Evolutionary conservation across 129 eudicot species (phyloP).

Genomic region (Flaveria sonorensis): DNA sequence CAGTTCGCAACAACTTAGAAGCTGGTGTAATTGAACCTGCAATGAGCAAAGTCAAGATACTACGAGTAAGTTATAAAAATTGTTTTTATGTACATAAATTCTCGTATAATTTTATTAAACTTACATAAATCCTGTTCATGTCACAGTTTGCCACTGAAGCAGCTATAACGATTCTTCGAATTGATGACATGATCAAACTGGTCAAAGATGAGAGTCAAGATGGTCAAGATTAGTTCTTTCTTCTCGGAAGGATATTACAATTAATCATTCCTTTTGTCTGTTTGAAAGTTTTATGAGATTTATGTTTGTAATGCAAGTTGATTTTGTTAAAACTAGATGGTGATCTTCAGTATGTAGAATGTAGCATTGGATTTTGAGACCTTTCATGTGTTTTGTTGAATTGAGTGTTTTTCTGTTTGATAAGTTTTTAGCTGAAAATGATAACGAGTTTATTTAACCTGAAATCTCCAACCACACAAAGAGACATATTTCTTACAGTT

Average conservation of each 20-base stretch:
- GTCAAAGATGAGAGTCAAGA: slow-evolving; percentile 86
- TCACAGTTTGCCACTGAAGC: slow-evolving; percentile 97
- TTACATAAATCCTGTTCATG: neutral
- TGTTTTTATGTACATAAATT: neutral
- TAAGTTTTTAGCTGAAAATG: neutral
- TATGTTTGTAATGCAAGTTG: slow-evolving; percentile 20
- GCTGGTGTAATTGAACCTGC: slow-evolving; percentile 99
- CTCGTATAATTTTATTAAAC: no score
- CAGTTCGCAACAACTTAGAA: slow-evolving; percentile 84
- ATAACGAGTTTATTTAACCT: neutral
- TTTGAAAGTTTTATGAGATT: slow-evolving; percentile 30
- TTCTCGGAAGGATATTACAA: neutral
- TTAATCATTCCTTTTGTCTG: neutral
- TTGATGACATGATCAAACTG: slow-evolving; percentile 91
- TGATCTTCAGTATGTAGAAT: slow-evolving; percentile 7
- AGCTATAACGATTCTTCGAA: slow-evolving; percentile 91
- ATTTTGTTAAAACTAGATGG: slow-evolving; percentile 25
- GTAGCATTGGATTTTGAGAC: slow-evolving; percentile 22
- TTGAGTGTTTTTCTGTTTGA: neutral
- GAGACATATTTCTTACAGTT: no score
- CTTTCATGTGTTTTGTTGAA: neutral
- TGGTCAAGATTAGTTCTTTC: slow-evolving; percentile 43
- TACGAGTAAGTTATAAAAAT: slow-evolving; percentile 53
- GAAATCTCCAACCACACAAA: no score
- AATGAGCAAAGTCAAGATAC: slow-evolving; percentile 97